Percentiles rank a stretch among this genome's conserved stretches.
These are phyloP conservation scores for Sistotremastrum suecicum DNA, from an alignment of 768 basidiomycete genomes.

Conservation along the genomic window DNA sequence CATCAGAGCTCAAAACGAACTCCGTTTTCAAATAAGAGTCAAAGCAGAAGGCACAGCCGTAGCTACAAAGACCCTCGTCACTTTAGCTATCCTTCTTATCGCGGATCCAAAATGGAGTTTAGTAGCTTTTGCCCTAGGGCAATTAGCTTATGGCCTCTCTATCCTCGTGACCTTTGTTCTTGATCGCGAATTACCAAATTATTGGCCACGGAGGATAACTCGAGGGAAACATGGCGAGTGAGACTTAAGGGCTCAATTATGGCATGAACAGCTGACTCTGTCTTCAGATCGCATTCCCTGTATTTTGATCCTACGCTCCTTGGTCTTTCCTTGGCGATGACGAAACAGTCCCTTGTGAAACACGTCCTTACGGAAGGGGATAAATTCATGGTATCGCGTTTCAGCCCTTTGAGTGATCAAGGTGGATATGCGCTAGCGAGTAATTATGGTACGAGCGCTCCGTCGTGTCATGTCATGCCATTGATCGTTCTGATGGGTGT, in stretches of 20 bases:
- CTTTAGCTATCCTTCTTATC: conserved; percentile 50
- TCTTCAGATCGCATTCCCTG: not conserved
- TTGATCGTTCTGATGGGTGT: not conserved
- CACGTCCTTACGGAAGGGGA: conserved; percentile 95
- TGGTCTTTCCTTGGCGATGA: conserved; percentile 67
- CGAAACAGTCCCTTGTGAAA: conserved; percentile 79
- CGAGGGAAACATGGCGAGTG: conserved; percentile 16
- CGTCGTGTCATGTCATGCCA: conserved; percentile 8
- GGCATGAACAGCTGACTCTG: conserved; percentile 1
- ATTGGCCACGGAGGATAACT: conserved; percentile 20
- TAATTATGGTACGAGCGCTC: conserved; percentile 60
- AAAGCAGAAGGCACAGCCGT: conserved; percentile 80
- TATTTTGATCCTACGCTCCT: conserved; percentile 37
- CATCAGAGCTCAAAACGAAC: conserved; percentile 59
- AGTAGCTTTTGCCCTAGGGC: conserved; percentile 77
- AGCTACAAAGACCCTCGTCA: conserved; percentile 53
- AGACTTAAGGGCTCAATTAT: conserved; percentile 9
- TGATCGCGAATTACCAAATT: conserved; percentile 21
- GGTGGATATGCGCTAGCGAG: conserved; percentile 92
- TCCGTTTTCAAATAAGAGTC: conserved; percentile 58
- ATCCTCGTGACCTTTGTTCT: conserved; percentile 43
- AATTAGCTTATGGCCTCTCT: conserved; percentile 53
- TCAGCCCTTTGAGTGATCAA: conserved; percentile 76
- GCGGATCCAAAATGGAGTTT: conserved; percentile 37
- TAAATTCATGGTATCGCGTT: conserved; percentile 73